Base-by-base conservation (phyloP, 495 filamentous ascomycete species). In the Lepidopterella palustris region DNA sequence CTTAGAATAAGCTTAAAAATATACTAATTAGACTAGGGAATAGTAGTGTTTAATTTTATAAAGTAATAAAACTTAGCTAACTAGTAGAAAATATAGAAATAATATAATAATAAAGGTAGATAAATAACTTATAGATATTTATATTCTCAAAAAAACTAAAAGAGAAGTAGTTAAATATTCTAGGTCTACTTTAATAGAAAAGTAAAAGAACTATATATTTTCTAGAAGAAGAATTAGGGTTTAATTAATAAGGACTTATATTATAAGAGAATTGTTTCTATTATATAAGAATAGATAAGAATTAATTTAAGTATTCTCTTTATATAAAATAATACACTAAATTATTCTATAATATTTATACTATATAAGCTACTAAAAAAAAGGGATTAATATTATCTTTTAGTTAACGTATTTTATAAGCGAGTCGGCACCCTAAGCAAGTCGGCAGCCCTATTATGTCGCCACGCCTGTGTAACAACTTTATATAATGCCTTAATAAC, bases 141-240 rank as follows among this genome's bases (percentile, higher is more conserved):
- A 52, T 58, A 55, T 69, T n/a, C 45, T 69, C 4, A 54, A 62
- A 26, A 63, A 56, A 18, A 26, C 57, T 29, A 40, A 49, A 50
- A 61, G 45, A 23, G 64, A 18, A 45, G 39, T 13, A 62, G 69
- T 1, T 68, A 50, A 60, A 70, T 70, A 49, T 70, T 71, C 62
- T 70, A 45, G 60, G 69, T 48, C 25, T 64, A 49, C 48, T 66
- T 71, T 39, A 32, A 27, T n/a, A 49, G 57, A 18, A 29, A 35
- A 15, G 32, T 15, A 56, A 59, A 70, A 57, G 62, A 60, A 3
- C 65, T 57, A 5, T 28, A 40, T 42, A 32, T 69, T 23, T 69
- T 68, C 58, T 69, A 47, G 67, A 60, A 68, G 59, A 71, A 67
- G 57, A 57, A 66, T 23, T 66, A 39, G 63, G 35, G 55, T 8